Conservation (phyloP, 1,284 basidiomycete genomes). For the Neotropicomus parvogracilis region DNA sequence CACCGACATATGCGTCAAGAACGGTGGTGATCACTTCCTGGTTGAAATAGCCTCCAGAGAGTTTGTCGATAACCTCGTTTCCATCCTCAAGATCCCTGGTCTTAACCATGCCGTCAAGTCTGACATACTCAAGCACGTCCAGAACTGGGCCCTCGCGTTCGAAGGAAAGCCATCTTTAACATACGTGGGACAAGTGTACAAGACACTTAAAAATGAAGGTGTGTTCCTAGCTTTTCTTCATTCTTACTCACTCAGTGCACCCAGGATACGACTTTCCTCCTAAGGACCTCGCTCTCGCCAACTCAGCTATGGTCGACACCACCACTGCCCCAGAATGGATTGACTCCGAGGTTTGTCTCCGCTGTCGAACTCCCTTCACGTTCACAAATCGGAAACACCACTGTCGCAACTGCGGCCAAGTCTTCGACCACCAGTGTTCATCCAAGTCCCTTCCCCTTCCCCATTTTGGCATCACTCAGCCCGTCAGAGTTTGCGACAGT, state of each 20-base stretch:
- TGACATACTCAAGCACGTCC: conserved; percentile 76
- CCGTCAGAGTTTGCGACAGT: conserved; percentile 92
- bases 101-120: conserved; percentile 84
- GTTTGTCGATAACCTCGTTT: conserved; percentile 90
- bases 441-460: conserved; percentile 83
- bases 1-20: conserved; percentile 95
- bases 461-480: conserved; percentile 90
- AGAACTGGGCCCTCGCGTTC: conserved; percentile 92
- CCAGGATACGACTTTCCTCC: conserved; percentile 84
- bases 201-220: conserved; percentile 75
- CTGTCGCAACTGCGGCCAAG: conserved; percentile 95
- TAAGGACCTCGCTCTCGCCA: conserved; percentile 64
- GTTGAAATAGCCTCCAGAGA: conserved; percentile 81
- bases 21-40: conserved; percentile 92
- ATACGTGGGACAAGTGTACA: conserved; percentile 80
- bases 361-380: conserved; percentile 88
- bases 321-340: conserved; percentile 93
- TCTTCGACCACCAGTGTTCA: conserved; percentile 94
- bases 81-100: conserved; percentile 69
- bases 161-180: conserved; percentile 74
- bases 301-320: conserved; percentile 83
- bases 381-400: conserved; percentile 99
- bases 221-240: conserved; percentile 16
- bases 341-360: conserved; percentile 91
- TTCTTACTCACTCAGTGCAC: neutral